These are phyloP conservation scores for Tetrahymena thermophila DNA, from an alignment of 73 alveolate species.

Conservation along the genomic window DNA sequence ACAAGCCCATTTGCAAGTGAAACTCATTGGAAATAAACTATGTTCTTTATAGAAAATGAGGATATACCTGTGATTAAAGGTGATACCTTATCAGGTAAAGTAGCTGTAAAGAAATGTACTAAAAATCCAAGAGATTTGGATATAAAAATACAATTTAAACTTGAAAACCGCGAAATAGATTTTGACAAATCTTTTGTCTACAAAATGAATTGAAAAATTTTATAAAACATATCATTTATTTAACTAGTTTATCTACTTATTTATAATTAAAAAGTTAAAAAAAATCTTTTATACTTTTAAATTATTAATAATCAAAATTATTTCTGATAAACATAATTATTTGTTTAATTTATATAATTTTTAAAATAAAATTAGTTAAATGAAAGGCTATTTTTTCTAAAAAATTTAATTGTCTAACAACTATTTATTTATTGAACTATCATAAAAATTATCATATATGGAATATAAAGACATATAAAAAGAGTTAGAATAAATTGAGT, in stretches of 20 bases:
- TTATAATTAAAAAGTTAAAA: no score
- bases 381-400: no score
- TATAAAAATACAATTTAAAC: slow-evolving; percentile 67
- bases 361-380: no score
- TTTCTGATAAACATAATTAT: no score
- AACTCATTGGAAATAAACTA: slow-evolving; percentile 95
- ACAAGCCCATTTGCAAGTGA: slow-evolving; percentile 79
- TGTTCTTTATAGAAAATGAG: slow-evolving; percentile 75
- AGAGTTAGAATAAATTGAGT: no score
- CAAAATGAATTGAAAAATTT: slow-evolving; percentile 1
- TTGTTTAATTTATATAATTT: no score
- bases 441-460: no score
- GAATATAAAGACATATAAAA: no score
- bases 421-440: no score
- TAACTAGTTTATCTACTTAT: not conserved
- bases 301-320: no score
- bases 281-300: no score
- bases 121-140: slow-evolving; percentile 82
- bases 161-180: slow-evolving; percentile 13
- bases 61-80: slow-evolving; percentile 62
- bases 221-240: not conserved
- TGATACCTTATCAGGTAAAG: slow-evolving; percentile 77
- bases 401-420: no score
- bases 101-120: slow-evolving; percentile 77
- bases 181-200: not conserved